A percentile compares a stretch with the other conserved stretches of the same genome.
Conservation (phyloP, 768 basidiomycete genomes). For the Cystofilobasidium capitatum region DNA sequence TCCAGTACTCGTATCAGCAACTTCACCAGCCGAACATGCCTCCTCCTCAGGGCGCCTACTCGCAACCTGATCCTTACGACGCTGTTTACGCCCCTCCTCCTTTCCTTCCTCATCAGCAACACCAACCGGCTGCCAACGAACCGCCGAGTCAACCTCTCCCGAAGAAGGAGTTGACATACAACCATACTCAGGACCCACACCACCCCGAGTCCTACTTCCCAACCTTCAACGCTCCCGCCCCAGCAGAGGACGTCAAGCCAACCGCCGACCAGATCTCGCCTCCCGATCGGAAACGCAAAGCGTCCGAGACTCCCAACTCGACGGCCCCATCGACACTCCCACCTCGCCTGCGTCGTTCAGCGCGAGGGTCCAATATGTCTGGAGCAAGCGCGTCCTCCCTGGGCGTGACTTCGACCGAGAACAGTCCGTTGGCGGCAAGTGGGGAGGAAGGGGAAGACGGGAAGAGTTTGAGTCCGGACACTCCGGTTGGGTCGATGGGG, state of each 20-base stretch:
- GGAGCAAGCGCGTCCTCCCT: neutral
- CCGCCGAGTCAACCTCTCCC: neutral
- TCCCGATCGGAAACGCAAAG: neutral
- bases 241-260: neutral
- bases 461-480: neutral
- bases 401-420: neutral
- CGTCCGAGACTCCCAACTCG: too few species aligned
- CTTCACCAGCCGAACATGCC: too few species aligned
- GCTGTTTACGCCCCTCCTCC: too few species aligned
- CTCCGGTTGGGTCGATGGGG: neutral
- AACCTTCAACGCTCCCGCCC: neutral
- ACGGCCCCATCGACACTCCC: neutral
- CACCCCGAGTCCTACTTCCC: slow-evolving; percentile 3
- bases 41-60: too few species aligned
- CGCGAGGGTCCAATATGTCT: neutral
- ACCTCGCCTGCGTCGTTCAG: neutral
- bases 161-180: neutral
- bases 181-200: neutral
- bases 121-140: too few species aligned
- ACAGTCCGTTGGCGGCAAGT: neutral
- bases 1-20: too few species aligned
- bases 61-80: too few species aligned
- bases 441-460: neutral
- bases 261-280: neutral
- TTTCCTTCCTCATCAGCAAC: too few species aligned